Conservation (phyloP, 768 basidiomycete genomes). For the Xerocomus spinulosus region DNA sequence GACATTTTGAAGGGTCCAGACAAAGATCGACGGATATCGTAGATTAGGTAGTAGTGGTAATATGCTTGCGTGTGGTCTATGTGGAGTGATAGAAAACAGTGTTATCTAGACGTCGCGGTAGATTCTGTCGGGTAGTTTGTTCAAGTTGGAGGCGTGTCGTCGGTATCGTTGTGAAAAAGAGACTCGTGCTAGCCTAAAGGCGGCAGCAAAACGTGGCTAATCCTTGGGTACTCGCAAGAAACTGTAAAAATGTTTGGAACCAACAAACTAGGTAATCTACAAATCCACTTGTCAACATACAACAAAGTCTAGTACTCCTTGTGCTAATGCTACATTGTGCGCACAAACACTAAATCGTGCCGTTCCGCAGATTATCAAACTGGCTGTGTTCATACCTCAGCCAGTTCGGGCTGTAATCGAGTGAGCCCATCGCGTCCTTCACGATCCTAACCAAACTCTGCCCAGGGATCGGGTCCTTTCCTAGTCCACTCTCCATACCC, state of each 20-base stretch:
- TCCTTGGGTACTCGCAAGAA: too few relatives aligned
- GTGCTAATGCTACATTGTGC: not conserved
- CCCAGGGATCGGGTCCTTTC: slow-evolving; percentile 71
- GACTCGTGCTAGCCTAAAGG: not conserved
- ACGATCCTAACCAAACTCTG: slow-evolving; percentile 69
- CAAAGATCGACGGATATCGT: slow-evolving; percentile 17
- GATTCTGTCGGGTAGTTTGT: too few relatives aligned
- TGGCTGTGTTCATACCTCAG: slow-evolving; percentile 69
- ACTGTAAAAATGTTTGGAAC: too few relatives aligned
- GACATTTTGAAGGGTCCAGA: slow-evolving; percentile 38
- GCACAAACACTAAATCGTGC: slow-evolving; percentile 41
- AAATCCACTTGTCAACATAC: too few relatives aligned
- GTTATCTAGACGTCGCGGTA: slow-evolving; percentile 15
- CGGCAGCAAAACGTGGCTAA: not conserved
- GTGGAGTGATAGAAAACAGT: slow-evolving; percentile 3
- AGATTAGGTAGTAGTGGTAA: slow-evolving; percentile 14
- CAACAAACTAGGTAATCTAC: not conserved
- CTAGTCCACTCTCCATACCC: slow-evolving; percentile 68
- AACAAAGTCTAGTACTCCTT: not conserved
- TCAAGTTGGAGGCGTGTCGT: slow-evolving; percentile 3
- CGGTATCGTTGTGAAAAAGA: slow-evolving; percentile 5
- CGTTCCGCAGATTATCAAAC: slow-evolving; percentile 75
- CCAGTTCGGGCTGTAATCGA: slow-evolving; percentile 78
- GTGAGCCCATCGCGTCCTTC: slow-evolving; percentile 69
- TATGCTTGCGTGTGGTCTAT: slow-evolving; percentile 20